Conservation (phyloP, 345 rosid genomes). For the Pistacia integerrima region DNA sequence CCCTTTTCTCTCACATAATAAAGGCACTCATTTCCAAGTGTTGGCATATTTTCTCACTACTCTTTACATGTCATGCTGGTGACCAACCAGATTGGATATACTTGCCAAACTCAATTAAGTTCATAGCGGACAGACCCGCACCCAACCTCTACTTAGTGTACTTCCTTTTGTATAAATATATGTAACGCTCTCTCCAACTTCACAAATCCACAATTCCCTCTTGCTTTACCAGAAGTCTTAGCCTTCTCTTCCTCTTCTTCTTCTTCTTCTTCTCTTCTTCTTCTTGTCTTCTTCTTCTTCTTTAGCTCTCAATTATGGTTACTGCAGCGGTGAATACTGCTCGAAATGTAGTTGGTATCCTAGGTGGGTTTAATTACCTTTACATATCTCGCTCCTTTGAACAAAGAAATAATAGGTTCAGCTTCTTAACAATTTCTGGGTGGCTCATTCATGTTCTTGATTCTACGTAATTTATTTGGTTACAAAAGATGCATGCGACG, state of each 20-base stretch:
- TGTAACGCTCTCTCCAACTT: slow-evolving; percentile 5
- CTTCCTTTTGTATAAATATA: slow-evolving; percentile 9
- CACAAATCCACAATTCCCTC: background rate
- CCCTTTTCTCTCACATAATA: background rate
- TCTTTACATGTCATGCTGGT: slow-evolving; percentile 32
- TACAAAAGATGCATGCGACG: no score
- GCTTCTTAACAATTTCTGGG: background rate
- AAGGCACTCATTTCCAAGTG: slow-evolving; percentile 15
- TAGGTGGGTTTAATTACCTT: slow-evolving; percentile 41
- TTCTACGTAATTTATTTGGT: background rate
- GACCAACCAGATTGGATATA: slow-evolving; percentile 22
- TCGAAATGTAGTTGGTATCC: slow-evolving; percentile 61
- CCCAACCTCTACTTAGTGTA: background rate
- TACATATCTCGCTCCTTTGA: background rate
- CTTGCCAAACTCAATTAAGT: slow-evolving; percentile 2
- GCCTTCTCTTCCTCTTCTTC: background rate
- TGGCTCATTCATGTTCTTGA: background rate
- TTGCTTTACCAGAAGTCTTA: background rate
- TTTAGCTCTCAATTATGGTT: slow-evolving; percentile 42
- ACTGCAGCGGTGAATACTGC: slow-evolving; percentile 34
- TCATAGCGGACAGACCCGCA: slow-evolving; percentile 9
- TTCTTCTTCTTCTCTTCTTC: slow-evolving; percentile 9
- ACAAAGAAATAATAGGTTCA: background rate
- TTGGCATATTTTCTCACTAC: background rate
- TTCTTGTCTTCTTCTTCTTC: slow-evolving; percentile 6